phyloP scores from a whole-genome alignment of 2,329 filamentous ascomycete genomes.

The Ceratocystis alfenasii region DNA sequence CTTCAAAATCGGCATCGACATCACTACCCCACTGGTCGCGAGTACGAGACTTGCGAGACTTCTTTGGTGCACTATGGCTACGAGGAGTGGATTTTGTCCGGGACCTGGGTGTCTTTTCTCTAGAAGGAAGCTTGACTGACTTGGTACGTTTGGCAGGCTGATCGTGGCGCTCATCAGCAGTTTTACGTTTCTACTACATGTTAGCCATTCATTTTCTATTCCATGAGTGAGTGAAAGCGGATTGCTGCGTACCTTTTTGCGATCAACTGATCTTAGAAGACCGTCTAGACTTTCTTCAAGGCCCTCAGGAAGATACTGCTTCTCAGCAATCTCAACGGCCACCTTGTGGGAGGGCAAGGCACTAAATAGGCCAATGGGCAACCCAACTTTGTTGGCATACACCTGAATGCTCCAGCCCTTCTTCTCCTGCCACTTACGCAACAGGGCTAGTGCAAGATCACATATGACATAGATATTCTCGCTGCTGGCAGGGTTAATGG shows the following conservation, averaged over 20 bases:
- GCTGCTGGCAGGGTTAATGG: constrained; percentile 53
- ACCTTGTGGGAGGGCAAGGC: constrained; percentile 62
- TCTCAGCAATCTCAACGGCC: constrained; percentile 76
- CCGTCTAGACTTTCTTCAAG: constrained; percentile 66
- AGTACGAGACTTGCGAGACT: constrained; percentile 16
- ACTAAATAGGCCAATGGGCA: constrained; percentile 69
- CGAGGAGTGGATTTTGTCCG: constrained; percentile 24
- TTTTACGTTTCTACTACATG: constrained; percentile 44
- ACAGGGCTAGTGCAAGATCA: constrained; percentile 71
- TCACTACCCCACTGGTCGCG: constrained; percentile 21
- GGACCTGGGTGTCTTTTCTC: constrained; percentile 27
- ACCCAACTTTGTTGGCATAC: constrained; percentile 65
- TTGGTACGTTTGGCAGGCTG: constrained; percentile 31
- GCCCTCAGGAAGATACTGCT: constrained; percentile 68
- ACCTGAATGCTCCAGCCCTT: constrained; percentile 78
- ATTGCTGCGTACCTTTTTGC: constrained; percentile 48
- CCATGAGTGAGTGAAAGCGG: neutral
- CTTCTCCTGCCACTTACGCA: constrained; percentile 75
- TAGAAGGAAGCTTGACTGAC: constrained; percentile 25
- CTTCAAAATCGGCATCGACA: constrained; percentile 13
- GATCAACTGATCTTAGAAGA: constrained; percentile 51
- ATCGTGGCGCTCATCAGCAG: constrained; percentile 38
- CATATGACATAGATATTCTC: constrained; percentile 75
- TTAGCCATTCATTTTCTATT: neutral
- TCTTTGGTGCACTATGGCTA: constrained; percentile 9